Evolutionary conservation across 331 rosid species (phyloP), one percentile per base, ranked within the genome.

Genomic region (Cydonia oblonga): DNA sequence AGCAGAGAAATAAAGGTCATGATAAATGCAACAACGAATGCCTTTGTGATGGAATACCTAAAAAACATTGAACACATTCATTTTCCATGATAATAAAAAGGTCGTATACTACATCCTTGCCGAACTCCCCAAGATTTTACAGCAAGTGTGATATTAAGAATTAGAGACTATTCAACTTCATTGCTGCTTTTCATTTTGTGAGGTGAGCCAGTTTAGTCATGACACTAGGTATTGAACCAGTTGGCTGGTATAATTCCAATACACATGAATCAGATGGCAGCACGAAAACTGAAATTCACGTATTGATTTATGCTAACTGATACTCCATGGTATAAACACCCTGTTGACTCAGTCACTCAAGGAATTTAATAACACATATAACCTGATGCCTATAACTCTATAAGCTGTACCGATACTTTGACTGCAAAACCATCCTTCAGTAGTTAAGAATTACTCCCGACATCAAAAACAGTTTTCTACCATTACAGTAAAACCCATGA

Each of bases 41-140:
- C 96, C 83, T 87, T 87, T 28, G 90, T 87, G 73, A 87, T 87
- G 56, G 90, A 81, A 74, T 84, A 89, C 96, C 89, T 89, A 87
- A 77, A 79, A 42, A 82, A 20, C 70, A 62, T 14, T 62, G n/a
- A 62, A 62, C 67, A 19, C 15, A 0, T 62, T 29, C 44, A 30
- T 62, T 62, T 29, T 29, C 4, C 30, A 18, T 52, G 23, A 1
- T 0, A 19, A 8, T 18, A 52, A 52, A 52, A 6, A 0, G 3
- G 5, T 28, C 13, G 9, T 4, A n/a, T n/a, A n/a, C n/a, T n/a
- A n/a, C n/a, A n/a, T n/a, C n/a, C n/a, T n/a, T n/a, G n/a, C n/a
- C n/a, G n/a, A n/a, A 52, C 58, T 18, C 23, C 4, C 12, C 2
- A 5, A 19, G 58, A 52, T 52, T 52, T 19, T 18, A 2, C 19